phyloP scores from a whole-genome alignment of 106 monocot genomes.

The Dendrobium chrysotoxum region DNA sequence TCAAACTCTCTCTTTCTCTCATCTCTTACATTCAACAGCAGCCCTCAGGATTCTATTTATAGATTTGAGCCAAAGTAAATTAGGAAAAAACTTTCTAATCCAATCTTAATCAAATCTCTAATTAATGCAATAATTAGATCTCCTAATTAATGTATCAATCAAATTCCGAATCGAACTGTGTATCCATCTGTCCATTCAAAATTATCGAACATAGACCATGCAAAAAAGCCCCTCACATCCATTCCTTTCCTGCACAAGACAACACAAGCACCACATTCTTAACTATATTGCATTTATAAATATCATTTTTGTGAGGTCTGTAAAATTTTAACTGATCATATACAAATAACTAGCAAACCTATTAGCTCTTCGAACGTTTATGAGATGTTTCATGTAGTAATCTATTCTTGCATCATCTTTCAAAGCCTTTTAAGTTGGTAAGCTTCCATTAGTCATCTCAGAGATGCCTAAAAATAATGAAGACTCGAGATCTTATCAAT shows the following conservation, averaged over 20 bases:
- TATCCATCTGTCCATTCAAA: conserved; percentile 42
- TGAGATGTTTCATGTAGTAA: conserved; percentile 10
- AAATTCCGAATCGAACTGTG: conserved; percentile 29
- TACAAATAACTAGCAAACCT: conserved; percentile 22
- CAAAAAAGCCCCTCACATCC: conserved; percentile 33
- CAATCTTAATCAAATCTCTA: too few species aligned
- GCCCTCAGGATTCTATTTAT: too few species aligned
- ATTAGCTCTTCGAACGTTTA: conserved; percentile 33
- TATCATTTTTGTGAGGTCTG: background rate
- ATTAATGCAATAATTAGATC: too few species aligned
- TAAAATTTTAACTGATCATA: background rate
- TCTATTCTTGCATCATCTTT: conserved; percentile 1
- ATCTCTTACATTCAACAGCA: too few species aligned
- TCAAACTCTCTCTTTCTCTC: too few species aligned
- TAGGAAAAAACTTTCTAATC: too few species aligned
- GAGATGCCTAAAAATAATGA: background rate
- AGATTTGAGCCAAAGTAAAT: too few species aligned
- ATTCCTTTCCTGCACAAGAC: conserved; percentile 19
- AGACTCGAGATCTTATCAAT: background rate
- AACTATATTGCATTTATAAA: background rate
- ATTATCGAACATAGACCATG: conserved; percentile 41
- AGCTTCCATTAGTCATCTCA: conserved; percentile 12
- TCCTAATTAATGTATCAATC: conserved; percentile 22
- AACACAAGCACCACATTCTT: background rate
- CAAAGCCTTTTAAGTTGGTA: conserved; percentile 4